These are phyloP conservation scores for Thraustochytrium sp. DNA, from an alignment of 352 stramenopile genomes.

Conservation along the genomic window DNA sequence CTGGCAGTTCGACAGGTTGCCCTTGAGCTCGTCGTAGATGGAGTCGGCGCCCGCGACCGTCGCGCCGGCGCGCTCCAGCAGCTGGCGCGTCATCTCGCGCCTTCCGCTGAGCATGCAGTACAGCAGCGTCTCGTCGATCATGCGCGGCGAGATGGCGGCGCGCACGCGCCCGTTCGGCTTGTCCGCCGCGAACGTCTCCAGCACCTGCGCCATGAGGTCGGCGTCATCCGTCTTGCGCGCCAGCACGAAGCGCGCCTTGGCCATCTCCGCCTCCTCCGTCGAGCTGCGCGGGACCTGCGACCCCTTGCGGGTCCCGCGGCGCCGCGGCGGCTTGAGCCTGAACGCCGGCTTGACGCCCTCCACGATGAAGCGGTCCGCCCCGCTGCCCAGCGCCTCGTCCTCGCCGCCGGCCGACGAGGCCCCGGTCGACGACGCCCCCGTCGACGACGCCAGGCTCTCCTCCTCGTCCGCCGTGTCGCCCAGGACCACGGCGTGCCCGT, in stretches of 20 bases:
- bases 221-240: slow-evolving; percentile 6
- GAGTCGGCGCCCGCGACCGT: background rate
- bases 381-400: background rate
- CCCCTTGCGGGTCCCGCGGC: background rate
- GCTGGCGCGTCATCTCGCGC: background rate
- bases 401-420: background rate
- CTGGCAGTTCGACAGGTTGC: slow-evolving; percentile 9
- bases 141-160: background rate
- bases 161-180: background rate
- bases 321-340: background rate
- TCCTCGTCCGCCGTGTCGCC: background rate
- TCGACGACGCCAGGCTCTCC: background rate
- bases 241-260: background rate
- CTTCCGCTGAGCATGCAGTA: slow-evolving; percentile 31
- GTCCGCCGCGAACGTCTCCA: too few species aligned
- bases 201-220: background rate
- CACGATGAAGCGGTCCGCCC: background rate
- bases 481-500: background rate
- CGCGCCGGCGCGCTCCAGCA: background rate
- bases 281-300: background rate
- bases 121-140: background rate
- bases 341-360: background rate
- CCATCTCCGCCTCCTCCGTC: background rate
- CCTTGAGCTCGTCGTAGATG: slow-evolving; percentile 5
- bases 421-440: too few species aligned